Conservation (phyloP, 2,329 filamentous ascomycete species). For the Biscogniauxia marginata region DNA sequence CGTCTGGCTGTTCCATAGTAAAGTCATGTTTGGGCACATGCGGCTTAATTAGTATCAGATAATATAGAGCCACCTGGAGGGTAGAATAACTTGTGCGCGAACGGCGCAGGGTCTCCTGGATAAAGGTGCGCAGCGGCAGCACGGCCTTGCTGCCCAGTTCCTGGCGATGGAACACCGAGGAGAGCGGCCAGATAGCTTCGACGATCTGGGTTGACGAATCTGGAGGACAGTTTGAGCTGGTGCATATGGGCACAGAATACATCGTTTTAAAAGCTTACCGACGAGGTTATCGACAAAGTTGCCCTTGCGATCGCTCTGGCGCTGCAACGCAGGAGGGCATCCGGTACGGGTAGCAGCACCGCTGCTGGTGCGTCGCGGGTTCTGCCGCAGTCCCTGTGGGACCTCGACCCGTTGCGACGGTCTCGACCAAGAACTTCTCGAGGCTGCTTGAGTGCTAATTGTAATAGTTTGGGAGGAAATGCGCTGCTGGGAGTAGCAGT, state of each 20-base stretch:
- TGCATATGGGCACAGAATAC: conserved; percentile 12
- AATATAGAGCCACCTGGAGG: conserved; percentile 93
- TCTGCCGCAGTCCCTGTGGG: conserved; percentile 62
- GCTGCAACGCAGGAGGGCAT: conserved; percentile 72
- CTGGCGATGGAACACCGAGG: conserved; percentile 73
- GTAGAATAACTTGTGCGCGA: conserved; percentile 98
- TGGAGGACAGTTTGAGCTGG: conserved; percentile 44
- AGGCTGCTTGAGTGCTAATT: conserved; percentile 31
- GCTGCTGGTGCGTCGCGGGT: conserved; percentile 57
- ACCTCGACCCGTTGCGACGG: conserved; percentile 43
- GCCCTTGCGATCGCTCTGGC: conserved; percentile 88
- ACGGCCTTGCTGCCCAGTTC: conserved; percentile 74
- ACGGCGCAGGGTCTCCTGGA: conserved; percentile 92
- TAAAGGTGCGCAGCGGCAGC: conserved; percentile 88
- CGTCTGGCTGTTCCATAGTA: conserved; percentile 78
- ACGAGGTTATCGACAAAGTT: conserved; percentile 96
- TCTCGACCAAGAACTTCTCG: conserved; percentile 33
- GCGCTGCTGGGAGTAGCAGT: conserved; percentile 33
- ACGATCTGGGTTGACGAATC: conserved; percentile 98
- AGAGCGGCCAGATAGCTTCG: conserved; percentile 93
- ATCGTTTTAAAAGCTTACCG: conserved; percentile 67
- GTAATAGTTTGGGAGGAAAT: conserved; percentile 33
- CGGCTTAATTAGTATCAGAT: conserved; percentile 89
- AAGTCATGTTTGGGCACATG: conserved; percentile 83
- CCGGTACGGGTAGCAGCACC: conserved; percentile 56